Evolutionary conservation across 2,329 filamentous ascomycete species (phyloP).

Genomic region (Rhexocercosporidium sp.): DNA sequence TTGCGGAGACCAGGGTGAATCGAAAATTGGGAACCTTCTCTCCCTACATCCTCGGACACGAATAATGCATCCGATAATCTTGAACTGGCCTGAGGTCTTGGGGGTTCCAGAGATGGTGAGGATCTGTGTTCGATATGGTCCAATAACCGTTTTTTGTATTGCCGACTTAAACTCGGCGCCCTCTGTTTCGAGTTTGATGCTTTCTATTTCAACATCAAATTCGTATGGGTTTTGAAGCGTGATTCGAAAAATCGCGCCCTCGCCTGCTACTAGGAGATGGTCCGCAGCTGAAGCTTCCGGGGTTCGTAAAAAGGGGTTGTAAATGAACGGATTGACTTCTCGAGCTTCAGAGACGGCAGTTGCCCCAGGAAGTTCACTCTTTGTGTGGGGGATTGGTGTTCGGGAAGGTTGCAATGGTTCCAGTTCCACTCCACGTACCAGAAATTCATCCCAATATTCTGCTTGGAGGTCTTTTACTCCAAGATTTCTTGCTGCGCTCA

Average conservation of each 20-base stretch:
- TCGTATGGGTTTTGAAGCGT: constrained; percentile 95
- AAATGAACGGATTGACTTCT: constrained; percentile 81
- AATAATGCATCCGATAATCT: constrained; percentile 77
- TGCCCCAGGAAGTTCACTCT: constrained; percentile 53
- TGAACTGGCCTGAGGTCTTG: constrained; percentile 68
- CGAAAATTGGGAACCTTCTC: constrained; percentile 83
- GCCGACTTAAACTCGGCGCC: constrained; percentile 74
- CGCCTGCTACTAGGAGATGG: constrained; percentile 76
- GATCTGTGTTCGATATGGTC: constrained; percentile 82
- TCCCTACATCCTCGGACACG: constrained; percentile 83
- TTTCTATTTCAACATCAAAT: constrained; percentile 88
- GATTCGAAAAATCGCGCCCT: constrained; percentile 77
- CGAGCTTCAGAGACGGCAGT: constrained; percentile 47
- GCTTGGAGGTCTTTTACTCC: constrained; percentile 73
- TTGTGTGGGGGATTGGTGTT: constrained; percentile 68
- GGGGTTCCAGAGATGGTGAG: constrained; percentile 74
- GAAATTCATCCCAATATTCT: constrained; percentile 97
- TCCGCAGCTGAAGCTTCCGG: constrained; percentile 64
- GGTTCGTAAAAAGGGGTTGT: constrained; percentile 87
- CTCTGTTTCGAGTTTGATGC: constrained; percentile 74
- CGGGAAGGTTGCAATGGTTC: constrained; percentile 64
- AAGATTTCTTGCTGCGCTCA: constrained; percentile 75
- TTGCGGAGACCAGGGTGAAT: constrained; percentile 74
- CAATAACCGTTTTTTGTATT: constrained; percentile 70
- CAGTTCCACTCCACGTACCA: constrained; percentile 78